Conservation (phyloP, 179 eudicot genomes). For the Silene coronaria region DNA sequence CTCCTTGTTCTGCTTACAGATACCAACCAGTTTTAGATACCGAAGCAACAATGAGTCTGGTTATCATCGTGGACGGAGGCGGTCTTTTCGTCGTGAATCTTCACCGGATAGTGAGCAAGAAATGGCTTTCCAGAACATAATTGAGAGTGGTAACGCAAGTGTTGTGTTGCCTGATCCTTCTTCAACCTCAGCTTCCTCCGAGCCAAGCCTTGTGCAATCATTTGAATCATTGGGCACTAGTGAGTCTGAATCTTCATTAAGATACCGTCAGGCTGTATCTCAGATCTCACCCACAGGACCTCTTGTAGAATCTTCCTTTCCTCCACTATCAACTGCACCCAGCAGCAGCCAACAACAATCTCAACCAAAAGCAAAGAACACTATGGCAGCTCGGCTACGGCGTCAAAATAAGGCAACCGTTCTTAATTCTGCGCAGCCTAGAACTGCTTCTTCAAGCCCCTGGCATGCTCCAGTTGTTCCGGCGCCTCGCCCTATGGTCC, state of each 20-base stretch:
- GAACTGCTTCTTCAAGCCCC: conserved; percentile 35
- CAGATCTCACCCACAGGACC: conserved; percentile 44
- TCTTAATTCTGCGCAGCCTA: conserved; percentile 39
- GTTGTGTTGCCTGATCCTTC: conserved; percentile 26
- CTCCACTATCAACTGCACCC: conserved; percentile 64
- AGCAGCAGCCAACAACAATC: conserved; percentile 48
- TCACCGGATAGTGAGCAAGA: conserved; percentile 55
- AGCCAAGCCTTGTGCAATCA: conserved; percentile 42
- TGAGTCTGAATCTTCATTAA: conserved; percentile 62
- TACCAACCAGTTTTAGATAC: conserved; percentile 87
- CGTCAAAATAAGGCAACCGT: conserved; percentile 36
- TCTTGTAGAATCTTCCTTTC: conserved; percentile 66
- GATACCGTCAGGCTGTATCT: conserved; percentile 79
- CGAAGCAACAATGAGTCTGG: conserved; percentile 60
- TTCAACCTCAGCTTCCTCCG: conserved; percentile 37
- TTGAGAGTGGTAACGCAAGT: conserved; percentile 41
- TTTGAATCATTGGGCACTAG: conserved; percentile 51
- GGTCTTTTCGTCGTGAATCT: conserved; percentile 53
- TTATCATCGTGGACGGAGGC: conserved; percentile 69
- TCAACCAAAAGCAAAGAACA: conserved; percentile 39
- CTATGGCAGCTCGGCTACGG: conserved; percentile 73
- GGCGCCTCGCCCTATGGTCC: conserved; percentile 11
- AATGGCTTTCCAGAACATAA: conserved; percentile 64
- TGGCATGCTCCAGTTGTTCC: conserved; percentile 38
- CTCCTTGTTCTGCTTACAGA: conserved; percentile 34